Conservation (phyloP, 148 eudicot genomes). For the Rhododendron henanense region DNA sequence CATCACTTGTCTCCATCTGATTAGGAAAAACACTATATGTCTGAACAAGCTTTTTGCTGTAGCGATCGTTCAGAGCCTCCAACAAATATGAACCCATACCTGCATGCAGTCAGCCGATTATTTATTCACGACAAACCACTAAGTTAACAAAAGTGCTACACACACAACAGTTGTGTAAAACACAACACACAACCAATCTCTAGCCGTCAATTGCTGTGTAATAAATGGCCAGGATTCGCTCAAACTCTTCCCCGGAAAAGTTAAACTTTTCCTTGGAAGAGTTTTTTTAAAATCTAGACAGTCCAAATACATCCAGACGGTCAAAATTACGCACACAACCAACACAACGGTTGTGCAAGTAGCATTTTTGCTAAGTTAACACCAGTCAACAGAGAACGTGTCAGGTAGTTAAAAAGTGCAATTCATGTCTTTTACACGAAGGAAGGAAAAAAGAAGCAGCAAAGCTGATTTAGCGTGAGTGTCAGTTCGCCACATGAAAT, state of each 20-base stretch:
- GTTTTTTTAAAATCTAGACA: too few species aligned
- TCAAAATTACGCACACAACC: too few species aligned
- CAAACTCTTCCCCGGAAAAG: too few species aligned
- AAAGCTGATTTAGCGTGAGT: neutral
- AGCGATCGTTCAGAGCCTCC: constrained; percentile 96
- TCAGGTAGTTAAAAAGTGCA: neutral
- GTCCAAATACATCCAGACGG: too few species aligned
- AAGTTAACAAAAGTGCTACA: neutral
- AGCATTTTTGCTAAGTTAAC: neutral
- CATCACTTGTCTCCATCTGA: constrained; percentile 95
- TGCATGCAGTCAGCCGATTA: constrained; percentile 24
- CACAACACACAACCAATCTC: too few species aligned
- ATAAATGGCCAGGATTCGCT: too few species aligned
- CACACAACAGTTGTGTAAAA: too few species aligned
- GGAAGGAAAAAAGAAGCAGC: neutral
- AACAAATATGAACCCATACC: constrained; percentile 99
- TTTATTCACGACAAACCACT: neutral
- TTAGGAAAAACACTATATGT: constrained; percentile 99
- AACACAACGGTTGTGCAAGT: too few species aligned
- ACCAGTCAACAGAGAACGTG: neutral
- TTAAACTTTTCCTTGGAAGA: too few species aligned
- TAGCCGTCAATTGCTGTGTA: too few species aligned
- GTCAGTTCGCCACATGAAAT: neutral
- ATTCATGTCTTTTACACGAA: neutral
- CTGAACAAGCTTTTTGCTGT: constrained; percentile 96